Conservation (phyloP, 2,329 filamentous ascomycete genomes). For the Colletotrichum sp. region DNA sequence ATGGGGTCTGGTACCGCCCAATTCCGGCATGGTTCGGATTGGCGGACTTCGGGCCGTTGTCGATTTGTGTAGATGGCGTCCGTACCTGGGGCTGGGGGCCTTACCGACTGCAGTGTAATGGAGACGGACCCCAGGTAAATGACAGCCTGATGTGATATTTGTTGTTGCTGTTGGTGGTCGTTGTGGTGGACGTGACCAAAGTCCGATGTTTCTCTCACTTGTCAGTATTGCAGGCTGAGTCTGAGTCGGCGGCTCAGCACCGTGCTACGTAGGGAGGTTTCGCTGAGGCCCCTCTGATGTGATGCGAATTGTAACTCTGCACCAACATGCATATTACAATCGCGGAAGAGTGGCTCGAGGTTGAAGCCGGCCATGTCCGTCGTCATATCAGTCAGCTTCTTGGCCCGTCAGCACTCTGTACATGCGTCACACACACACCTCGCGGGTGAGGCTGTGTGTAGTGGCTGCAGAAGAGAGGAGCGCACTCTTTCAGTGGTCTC, state of each 20-base stretch:
- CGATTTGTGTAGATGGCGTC: background rate
- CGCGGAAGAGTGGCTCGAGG: background rate
- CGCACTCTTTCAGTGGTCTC: background rate
- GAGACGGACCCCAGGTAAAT: background rate
- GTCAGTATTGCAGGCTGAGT: background rate
- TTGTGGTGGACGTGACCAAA: background rate
- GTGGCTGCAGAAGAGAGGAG: background rate
- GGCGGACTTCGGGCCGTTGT: background rate
- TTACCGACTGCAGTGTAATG: background rate
- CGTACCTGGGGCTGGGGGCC: background rate
- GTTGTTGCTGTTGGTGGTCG: background rate
- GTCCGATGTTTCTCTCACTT: background rate
- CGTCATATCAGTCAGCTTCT: background rate
- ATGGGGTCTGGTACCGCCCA: background rate
- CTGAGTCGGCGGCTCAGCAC: background rate
- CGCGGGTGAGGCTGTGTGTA: background rate
- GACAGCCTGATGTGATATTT: background rate
- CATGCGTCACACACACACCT: background rate
- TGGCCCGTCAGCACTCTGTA: slow-evolving; percentile 13
- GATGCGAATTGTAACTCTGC: background rate
- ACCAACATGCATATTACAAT: background rate
- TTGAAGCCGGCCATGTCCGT: background rate
- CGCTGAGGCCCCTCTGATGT: background rate
- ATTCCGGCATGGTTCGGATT: background rate
- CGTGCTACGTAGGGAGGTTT: background rate